These are phyloP conservation scores for Mimosa bimucronata DNA, from an alignment of 306 rosid genomes.

Conservation along the genomic window DNA sequence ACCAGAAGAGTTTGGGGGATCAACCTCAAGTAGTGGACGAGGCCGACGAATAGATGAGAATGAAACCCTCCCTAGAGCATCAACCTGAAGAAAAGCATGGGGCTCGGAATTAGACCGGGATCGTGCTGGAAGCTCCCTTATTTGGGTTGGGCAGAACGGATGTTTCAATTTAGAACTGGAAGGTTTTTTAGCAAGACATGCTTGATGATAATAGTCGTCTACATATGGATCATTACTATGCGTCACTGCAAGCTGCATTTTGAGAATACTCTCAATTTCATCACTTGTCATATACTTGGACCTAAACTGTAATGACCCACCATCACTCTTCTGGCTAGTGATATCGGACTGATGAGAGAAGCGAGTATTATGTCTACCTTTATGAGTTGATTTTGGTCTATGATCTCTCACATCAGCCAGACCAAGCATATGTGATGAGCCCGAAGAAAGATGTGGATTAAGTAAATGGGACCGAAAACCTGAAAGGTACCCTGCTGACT, in stretches of 20 bases:
- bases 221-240: constrained; percentile 59
- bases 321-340: constrained; percentile 59
- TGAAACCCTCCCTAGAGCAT: constrained; percentile 58
- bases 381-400: constrained; percentile 54
- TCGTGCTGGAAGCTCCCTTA: constrained; percentile 56
- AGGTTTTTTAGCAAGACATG: constrained; percentile 51
- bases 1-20: constrained; percentile 49
- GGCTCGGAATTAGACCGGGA: constrained; percentile 49
- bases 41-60: constrained; percentile 61
- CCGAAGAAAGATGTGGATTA: constrained; percentile 48
- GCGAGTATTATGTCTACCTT: constrained; percentile 52
- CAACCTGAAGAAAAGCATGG: constrained; percentile 54
- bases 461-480: constrained; percentile 53
- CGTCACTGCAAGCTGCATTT: constrained; percentile 63
- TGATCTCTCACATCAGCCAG: constrained; percentile 48
- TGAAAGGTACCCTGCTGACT: constrained; percentile 53
- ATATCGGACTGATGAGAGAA: constrained; percentile 54
- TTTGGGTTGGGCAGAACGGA: constrained; percentile 57
- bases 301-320: constrained; percentile 52
- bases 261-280: constrained; percentile 63
- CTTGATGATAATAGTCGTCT: constrained; percentile 63
- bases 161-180: constrained; percentile 51
- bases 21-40: constrained; percentile 57
- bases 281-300: constrained; percentile 63
- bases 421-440: constrained; percentile 43